Evolutionary conservation across 164 flowering plant species (phyloP).

Genomic region (Litsea cubeba): DNA sequence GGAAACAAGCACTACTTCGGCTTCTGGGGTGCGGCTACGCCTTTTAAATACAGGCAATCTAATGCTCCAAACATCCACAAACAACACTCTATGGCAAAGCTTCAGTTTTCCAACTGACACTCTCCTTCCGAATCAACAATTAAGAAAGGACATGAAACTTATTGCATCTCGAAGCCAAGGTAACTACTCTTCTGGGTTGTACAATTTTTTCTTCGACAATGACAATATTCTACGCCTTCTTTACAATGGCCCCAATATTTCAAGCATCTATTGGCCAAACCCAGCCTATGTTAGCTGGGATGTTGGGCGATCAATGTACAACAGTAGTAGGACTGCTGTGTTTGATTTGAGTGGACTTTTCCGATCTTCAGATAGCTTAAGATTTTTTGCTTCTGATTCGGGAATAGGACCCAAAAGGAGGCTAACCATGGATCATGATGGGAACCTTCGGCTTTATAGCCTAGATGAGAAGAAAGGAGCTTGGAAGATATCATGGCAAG

Average conservation of each 20-base stretch:
- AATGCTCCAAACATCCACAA: slow-evolving; percentile 10
- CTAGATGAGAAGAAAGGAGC: slow-evolving; percentile 1
- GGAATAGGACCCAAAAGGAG: slow-evolving; percentile 12
- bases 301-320: slow-evolving; percentile 11
- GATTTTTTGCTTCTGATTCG: slow-evolving; percentile 10
- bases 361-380: slow-evolving; percentile 3
- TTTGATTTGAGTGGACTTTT: slow-evolving; percentile 11
- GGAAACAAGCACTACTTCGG: slow-evolving; percentile 11
- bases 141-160: slow-evolving; percentile 8
- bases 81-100: background rate
- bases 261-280: too few relatives aligned
- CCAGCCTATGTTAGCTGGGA: background rate
- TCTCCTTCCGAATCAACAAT: slow-evolving; percentile 34
- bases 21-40: background rate
- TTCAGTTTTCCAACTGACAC: slow-evolving; percentile 29
- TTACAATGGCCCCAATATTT: too few relatives aligned
- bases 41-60: slow-evolving; percentile 35
- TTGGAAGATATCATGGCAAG: slow-evolving; percentile 16
- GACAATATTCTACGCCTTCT: too few relatives aligned
- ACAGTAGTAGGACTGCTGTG: slow-evolving; percentile 13
- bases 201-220: too few relatives aligned
- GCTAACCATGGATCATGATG: slow-evolving; percentile 18
- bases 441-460: background rate
- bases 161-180: too few relatives aligned
- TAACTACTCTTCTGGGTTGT: too few relatives aligned